phyloP scores from a whole-genome alignment of 1,284 basidiomycete species.

The Caloboletus firmus region DNA sequence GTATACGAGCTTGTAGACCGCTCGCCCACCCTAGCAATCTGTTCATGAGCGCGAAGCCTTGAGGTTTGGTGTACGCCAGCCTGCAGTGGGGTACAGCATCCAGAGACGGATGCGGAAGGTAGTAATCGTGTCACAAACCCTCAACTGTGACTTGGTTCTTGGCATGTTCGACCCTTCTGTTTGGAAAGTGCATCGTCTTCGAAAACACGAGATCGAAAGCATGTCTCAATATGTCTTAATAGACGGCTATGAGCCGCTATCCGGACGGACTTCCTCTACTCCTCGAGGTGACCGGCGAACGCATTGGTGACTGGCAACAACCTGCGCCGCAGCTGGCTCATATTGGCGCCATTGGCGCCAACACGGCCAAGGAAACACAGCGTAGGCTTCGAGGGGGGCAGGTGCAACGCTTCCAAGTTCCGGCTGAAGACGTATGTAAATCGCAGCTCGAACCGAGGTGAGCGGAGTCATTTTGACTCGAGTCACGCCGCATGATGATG shows the following conservation, averaged over 20 bases:
- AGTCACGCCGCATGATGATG: slow-evolving; percentile 1
- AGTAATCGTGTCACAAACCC: slow-evolving; percentile 8
- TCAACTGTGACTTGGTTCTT: slow-evolving; percentile 11
- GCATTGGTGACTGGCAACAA: too few species aligned
- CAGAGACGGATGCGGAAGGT: slow-evolving; percentile 12
- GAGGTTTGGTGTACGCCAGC: too few species aligned
- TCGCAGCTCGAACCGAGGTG: not conserved
- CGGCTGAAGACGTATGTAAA: slow-evolving; percentile 1
- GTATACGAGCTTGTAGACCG: not conserved
- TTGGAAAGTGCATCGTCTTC: not conserved
- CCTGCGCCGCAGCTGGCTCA: not conserved
- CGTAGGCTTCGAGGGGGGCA: too few species aligned
- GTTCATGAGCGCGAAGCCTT: too few species aligned
- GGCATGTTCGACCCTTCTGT: not conserved
- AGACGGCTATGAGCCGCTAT: slow-evolving; percentile 5
- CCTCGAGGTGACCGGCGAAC: not conserved
- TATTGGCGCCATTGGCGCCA: not conserved
- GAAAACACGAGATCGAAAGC: not conserved
- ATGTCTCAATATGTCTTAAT: not conserved
- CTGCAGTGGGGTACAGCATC: too few species aligned
- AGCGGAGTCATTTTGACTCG: slow-evolving; percentile 8
- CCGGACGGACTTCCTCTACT: too few species aligned
- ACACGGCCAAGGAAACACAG: not conserved
- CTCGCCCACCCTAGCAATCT: too few species aligned
- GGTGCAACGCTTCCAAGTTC: not conserved